Percentiles rank a stretch among this genome's conserved stretches.
These are phyloP conservation scores for Proliferodiscus dingleyae DNA, from an alignment of 2,329 filamentous ascomycete species.

Conservation along the genomic window DNA sequence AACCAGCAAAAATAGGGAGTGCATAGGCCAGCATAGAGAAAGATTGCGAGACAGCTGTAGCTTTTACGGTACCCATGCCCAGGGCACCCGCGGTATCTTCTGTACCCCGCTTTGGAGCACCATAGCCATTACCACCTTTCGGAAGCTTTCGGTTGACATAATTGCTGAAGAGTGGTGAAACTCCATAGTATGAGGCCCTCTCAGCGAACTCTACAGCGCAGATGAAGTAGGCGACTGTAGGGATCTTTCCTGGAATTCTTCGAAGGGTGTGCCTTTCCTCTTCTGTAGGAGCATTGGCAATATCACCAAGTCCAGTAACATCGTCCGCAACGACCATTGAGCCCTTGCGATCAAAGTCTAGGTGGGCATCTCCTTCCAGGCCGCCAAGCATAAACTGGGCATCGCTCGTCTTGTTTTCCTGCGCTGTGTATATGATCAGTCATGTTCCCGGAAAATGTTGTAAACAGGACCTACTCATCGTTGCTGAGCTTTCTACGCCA, in stretches of 20 bases:
- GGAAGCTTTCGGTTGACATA: slow-evolving; percentile 59
- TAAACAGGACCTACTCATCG: slow-evolving; percentile 4
- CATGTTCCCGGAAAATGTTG: background rate
- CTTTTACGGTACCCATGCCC: slow-evolving; percentile 49
- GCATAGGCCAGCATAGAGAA: slow-evolving; percentile 46
- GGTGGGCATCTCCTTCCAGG: slow-evolving; percentile 3
- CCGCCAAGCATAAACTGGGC: slow-evolving; percentile 11
- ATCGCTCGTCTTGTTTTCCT: slow-evolving; percentile 13
- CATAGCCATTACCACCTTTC: slow-evolving; percentile 35
- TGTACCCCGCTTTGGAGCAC: slow-evolving; percentile 34
- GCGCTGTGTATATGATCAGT: slow-evolving; percentile 1
- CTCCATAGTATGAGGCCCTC: slow-evolving; percentile 74
- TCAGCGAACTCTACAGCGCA: slow-evolving; percentile 72
- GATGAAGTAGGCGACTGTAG: slow-evolving; percentile 63
- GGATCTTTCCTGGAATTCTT: slow-evolving; percentile 60
- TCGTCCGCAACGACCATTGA: slow-evolving; percentile 7
- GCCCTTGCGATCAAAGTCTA: slow-evolving; percentile 11
- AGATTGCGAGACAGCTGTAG: slow-evolving; percentile 49
- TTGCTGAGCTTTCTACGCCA: background rate
- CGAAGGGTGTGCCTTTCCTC: slow-evolving; percentile 57
- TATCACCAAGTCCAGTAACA: background rate
- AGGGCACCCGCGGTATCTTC: slow-evolving; percentile 49
- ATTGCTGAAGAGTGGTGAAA: slow-evolving; percentile 54
- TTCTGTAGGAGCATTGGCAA: slow-evolving; percentile 38
- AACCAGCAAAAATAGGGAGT: slow-evolving; percentile 43